Conservation (phyloP, 768 basidiomycete species). For the Udeniomyces megalosporus region DNA sequence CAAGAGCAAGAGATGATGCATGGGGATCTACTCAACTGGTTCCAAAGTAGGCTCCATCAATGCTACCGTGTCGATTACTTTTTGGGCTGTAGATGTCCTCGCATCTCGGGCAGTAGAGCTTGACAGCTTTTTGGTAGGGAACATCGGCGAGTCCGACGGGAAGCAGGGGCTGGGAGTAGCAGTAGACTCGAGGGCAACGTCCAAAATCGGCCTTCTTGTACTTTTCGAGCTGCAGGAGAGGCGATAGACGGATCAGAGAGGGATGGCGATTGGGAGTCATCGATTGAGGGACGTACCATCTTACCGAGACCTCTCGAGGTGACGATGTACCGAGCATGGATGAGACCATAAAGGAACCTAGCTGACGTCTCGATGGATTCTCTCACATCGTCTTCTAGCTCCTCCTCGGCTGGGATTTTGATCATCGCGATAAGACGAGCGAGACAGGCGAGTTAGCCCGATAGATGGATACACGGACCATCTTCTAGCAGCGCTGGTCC, state of each 20-base stretch:
- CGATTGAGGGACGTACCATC: slow-evolving; percentile 47
- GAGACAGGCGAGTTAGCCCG: no score
- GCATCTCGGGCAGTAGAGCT: slow-evolving; percentile 94
- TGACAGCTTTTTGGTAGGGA: slow-evolving; percentile 97
- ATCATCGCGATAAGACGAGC: no score
- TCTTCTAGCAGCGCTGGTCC: neutral
- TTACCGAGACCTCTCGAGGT: slow-evolving; percentile 84
- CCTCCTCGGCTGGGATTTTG: slow-evolving; percentile 52
- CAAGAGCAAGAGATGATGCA: no score
- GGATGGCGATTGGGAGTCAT: neutral
- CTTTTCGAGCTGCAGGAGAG: slow-evolving; percentile 52
- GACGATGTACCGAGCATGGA: slow-evolving; percentile 93
- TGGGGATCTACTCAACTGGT: slow-evolving; percentile 36
- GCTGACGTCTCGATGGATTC: slow-evolving; percentile 87
- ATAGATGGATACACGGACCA: no score
- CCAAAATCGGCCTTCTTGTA: slow-evolving; percentile 98
- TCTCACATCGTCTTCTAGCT: slow-evolving; percentile 81
- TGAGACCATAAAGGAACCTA: slow-evolving; percentile 80
- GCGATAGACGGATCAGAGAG: neutral
- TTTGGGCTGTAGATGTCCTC: slow-evolving; percentile 98
- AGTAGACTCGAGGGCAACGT: slow-evolving; percentile 91
- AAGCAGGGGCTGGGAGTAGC: slow-evolving; percentile 83
- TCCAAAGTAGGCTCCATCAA: slow-evolving; percentile 97
- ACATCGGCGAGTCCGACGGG: slow-evolving; percentile 92
- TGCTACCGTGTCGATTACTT: slow-evolving; percentile 86